Base-by-base conservation (phyloP, 192 early-diverging fungal species). In the Dissophora ornata region DNA sequence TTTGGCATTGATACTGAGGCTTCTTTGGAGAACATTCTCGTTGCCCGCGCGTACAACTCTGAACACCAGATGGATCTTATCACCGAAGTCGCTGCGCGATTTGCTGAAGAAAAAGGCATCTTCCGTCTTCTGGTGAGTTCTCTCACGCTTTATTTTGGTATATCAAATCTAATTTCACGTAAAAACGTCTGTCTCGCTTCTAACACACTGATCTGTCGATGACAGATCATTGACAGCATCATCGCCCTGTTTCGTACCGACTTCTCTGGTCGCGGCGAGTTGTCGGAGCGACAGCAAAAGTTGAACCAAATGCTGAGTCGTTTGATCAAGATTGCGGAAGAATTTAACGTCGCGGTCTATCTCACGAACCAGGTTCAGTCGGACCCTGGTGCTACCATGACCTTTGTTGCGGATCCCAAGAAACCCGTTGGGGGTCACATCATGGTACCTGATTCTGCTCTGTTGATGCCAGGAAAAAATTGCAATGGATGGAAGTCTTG, bases 11-110 rank as follows among this genome's bases (percentile, higher is more conserved):
- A 89, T 40, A 56, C 77, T 21, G 90, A 91, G 15, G 81, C 83
- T 6, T 86, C 87, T 1, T 79, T 95, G 9, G 91, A 94, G 32
- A 94, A 95, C 62, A 91, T 96, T 54, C 53, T 89, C 21, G 83
- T 89, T 40, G 94, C 94, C 3, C 84, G 94, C 16, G 94, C 94
- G 0, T 92, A 84, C 71, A 96, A 93, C 62, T 89, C 87, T 9
- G 94, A 96, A 34, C 93, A 95, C 38, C 94, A 96, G 69, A 87
- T 92, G 83, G 90, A 92, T 15, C 84, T 95, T 8, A 85, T 96
- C 34, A 87, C 85, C 32, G 88, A 93, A 50, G 64, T 94, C 2
- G 88, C 89, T 29, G 90, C 88, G 22, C 70, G 89, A 11, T 89
- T 94, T 66, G 88, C 90, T 49, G 92, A 93, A 54, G 86, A 88